phyloP scores from a whole-genome alignment of 805 yeast species.

The Candida adriatica region DNA sequence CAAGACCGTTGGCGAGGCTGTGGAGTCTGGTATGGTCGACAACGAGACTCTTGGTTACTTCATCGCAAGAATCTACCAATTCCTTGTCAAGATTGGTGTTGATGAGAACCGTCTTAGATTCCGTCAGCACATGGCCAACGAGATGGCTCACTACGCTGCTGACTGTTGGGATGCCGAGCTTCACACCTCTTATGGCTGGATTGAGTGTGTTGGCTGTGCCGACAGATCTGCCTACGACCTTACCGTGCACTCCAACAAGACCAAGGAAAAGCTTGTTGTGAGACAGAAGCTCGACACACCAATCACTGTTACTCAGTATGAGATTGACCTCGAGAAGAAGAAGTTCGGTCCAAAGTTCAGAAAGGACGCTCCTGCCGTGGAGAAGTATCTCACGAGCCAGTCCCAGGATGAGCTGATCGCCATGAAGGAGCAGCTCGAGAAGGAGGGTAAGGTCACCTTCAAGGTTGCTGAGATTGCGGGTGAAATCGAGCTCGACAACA shows the following conservation, averaged over 20 bases:
- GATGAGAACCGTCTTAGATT: constrained; percentile 79
- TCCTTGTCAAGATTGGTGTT: constrained; percentile 85
- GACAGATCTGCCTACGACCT: constrained; percentile 98
- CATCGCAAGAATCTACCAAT: constrained; percentile 84
- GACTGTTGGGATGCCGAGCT: constrained; percentile 99
- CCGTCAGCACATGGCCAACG: constrained; percentile 98
- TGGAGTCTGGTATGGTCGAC: constrained; percentile 78
- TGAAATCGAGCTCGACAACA: constrained; percentile 63
- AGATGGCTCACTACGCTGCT: constrained; percentile 99
- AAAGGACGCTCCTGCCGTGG: constrained; percentile 92
- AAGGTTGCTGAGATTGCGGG: constrained; percentile 54
- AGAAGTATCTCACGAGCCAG: constrained; percentile 66
- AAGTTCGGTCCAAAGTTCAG: constrained; percentile 97
- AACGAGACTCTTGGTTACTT: constrained; percentile 97
- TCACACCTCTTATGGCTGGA: constrained; percentile 96
- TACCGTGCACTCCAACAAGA: constrained; percentile 89
- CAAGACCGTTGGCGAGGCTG: constrained; percentile 86
- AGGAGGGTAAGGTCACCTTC: constrained; percentile 57
- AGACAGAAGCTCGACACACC: constrained; percentile 88
- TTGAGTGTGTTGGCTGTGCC: constrained; percentile 99
- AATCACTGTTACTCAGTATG: constrained; percentile 70
- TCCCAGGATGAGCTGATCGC: constrained; percentile 81
- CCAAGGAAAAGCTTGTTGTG: constrained; percentile 91
- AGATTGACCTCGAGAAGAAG: constrained; percentile 86
- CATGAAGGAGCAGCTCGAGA: constrained; percentile 59